Conservation (phyloP, 495 filamentous ascomycete genomes). For the Penicillium arizonense region DNA sequence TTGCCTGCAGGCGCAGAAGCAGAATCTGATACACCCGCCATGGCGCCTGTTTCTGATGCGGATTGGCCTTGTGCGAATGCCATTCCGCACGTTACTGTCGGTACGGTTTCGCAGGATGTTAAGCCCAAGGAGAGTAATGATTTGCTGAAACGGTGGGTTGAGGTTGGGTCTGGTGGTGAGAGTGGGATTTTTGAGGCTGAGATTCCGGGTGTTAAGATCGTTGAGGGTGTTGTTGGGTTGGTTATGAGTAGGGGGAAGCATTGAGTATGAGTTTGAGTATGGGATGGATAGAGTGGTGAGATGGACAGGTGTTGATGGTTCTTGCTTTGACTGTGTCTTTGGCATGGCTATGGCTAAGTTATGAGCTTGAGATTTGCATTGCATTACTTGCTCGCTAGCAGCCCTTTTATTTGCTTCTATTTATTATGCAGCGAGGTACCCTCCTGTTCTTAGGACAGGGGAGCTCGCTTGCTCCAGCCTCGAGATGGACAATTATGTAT, state of each 20-base stretch:
- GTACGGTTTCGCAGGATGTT: slow-evolving; percentile 66
- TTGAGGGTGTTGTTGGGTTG: slow-evolving; percentile 38
- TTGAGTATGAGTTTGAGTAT: slow-evolving; percentile 4
- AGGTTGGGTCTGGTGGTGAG: slow-evolving; percentile 46
- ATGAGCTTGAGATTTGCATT: no score
- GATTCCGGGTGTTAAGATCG: slow-evolving; percentile 42
- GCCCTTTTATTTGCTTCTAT: no score
- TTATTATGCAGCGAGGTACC: no score
- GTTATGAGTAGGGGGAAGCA: slow-evolving; percentile 44
- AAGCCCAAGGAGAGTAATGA: slow-evolving; percentile 96
- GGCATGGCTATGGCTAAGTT: no score
- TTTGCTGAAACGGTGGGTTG: slow-evolving; percentile 67
- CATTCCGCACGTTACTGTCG: slow-evolving; percentile 86
- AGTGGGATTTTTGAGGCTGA: slow-evolving; percentile 49
- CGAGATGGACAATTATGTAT: no score
- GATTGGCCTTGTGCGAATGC: slow-evolving; percentile 70
- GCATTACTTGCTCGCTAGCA: no score
- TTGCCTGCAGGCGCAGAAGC: slow-evolving; percentile 29
- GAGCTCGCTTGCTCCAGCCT: no score
- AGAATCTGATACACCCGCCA: slow-evolving; percentile 12
- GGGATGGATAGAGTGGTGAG: neutral
- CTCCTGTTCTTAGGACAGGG: no score
- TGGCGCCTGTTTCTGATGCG: slow-evolving; percentile 16
- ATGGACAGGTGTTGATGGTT: neutral
- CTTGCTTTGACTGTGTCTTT: neutral